Conservation (phyloP, 2,329 filamentous ascomycete genomes). For the Penicillium hesseltinei region DNA sequence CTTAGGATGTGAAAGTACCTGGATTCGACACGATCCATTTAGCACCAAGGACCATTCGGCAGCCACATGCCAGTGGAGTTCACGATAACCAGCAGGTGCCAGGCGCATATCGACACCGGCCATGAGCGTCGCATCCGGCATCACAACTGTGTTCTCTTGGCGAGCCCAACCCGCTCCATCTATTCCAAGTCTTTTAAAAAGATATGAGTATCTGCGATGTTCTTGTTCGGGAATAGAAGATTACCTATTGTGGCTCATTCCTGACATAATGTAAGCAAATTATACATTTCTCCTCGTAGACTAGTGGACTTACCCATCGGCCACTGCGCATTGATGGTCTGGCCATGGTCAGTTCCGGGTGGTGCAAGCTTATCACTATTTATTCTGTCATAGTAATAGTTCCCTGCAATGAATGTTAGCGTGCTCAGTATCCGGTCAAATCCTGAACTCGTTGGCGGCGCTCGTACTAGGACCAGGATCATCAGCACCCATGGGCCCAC, state of each 20-base stretch:
- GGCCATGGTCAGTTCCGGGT: conserved; percentile 51
- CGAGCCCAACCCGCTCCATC: conserved; percentile 54
- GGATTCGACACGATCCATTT: conserved; percentile 40
- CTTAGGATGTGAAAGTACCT: conserved; percentile 18
- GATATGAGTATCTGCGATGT: not conserved
- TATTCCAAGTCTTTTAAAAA: conserved; percentile 38
- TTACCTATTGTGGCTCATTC: conserved; percentile 49
- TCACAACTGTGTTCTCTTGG: conserved; percentile 53
- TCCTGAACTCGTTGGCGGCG: not conserved
- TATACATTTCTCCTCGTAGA: too few species aligned
- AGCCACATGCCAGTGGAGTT: conserved; percentile 57
- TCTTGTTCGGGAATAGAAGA: not conserved
- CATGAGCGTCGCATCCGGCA: conserved; percentile 53
- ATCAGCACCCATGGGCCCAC: conserved; percentile 50
- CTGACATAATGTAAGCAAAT: conserved; percentile 17
- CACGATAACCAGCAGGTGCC: conserved; percentile 58
- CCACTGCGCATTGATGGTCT: conserved; percentile 50
- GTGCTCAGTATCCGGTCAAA: too few species aligned
- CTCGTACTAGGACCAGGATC: conserved; percentile 53
- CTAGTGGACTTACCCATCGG: conserved; percentile 44
- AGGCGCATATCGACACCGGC: conserved; percentile 61
- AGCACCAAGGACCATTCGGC: conserved; percentile 41
- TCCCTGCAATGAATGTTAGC: conserved; percentile 29
- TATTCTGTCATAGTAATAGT: conserved; percentile 52
- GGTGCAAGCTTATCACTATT: conserved; percentile 57